These are phyloP conservation scores for Hondaea fermentalgiana DNA, from an alignment of 108 stramenopile species.

Conservation along the genomic window DNA sequence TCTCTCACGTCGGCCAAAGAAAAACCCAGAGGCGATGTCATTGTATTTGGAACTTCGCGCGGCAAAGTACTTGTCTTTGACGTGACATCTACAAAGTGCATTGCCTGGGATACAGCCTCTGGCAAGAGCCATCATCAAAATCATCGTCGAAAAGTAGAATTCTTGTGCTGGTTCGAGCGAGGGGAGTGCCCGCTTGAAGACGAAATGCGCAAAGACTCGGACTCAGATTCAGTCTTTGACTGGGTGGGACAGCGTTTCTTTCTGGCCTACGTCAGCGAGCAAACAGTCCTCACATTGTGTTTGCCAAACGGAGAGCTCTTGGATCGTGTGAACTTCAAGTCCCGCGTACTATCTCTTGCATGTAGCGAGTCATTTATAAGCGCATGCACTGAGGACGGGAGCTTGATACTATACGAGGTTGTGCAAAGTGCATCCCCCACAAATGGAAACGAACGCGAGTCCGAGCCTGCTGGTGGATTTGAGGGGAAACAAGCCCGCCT, in stretches of 20 bases:
- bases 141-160: neutral
- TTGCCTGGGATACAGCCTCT: neutral
- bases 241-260: neutral
- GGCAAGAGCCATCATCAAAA: neutral
- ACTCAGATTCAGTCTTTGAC: neutral
- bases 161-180: neutral
- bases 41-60: neutral
- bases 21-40: neutral
- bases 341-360: neutral
- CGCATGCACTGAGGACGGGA: neutral
- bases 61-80: neutral
- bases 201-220: neutral
- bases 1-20: too few relatives aligned
- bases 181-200: neutral
- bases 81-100: neutral
- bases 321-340: neutral
- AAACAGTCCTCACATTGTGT: neutral
- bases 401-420: neutral
- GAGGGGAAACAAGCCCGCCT: too few relatives aligned
- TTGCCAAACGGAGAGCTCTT: neutral
- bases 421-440: too few relatives aligned
- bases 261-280: neutral
- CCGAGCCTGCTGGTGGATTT: too few relatives aligned
- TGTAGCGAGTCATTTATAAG: neutral
- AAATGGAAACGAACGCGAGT: too few relatives aligned